phyloP scores from a whole-genome alignment of 78 protist genomes.

The Capsaspora owczarzaki region DNA sequence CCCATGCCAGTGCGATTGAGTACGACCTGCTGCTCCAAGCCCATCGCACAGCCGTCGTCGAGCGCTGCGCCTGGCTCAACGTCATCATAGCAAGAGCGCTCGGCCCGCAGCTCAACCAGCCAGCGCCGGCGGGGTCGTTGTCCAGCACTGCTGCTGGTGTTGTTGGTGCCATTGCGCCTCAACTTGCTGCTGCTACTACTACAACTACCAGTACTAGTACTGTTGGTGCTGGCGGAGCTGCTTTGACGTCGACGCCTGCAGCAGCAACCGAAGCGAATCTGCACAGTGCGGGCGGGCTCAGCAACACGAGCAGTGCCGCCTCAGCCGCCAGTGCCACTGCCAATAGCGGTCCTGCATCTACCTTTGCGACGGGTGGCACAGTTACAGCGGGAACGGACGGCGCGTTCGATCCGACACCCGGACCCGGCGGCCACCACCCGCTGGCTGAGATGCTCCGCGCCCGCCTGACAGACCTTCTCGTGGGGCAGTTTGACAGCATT shows the following conservation, averaged over 20 bases:
- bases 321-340: no score
- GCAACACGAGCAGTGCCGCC: no score
- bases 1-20: not conserved
- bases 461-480: not conserved
- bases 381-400: no score
- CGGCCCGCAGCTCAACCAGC: not conserved
- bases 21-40: not conserved
- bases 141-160: not conserved
- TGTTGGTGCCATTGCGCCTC: not conserved
- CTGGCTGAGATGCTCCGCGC: not conserved
- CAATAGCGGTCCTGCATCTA: no score
- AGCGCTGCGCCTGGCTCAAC: not conserved
- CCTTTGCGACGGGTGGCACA: no score
- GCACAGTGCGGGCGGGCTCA: no score
- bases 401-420: not conserved
- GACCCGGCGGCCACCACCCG: not conserved
- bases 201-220: not conserved
- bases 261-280: no score
- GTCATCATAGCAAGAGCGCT: not conserved
- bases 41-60: not conserved
- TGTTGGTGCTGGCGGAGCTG: not conserved
- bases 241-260: not conserved
- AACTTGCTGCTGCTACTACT: not conserved
- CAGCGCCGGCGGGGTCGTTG: not conserved
- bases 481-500: not conserved